Conservation (phyloP, 2,329 filamentous ascomycete genomes). For the Aspergillus pseudonomiae region DNA sequence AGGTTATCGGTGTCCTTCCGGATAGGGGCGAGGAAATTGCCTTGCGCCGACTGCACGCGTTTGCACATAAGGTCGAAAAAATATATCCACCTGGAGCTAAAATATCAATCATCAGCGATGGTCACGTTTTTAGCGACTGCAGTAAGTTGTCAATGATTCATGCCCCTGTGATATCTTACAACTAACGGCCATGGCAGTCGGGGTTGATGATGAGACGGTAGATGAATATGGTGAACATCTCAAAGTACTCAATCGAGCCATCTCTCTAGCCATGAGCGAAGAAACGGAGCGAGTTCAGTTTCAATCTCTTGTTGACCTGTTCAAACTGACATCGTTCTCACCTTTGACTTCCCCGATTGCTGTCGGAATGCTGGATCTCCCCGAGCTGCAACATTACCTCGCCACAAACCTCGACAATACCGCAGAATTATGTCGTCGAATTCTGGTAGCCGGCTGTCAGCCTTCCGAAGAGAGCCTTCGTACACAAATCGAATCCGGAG, state of each 20-base stretch:
- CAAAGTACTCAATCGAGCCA: conserved; percentile 39
- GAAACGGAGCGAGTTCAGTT: not conserved
- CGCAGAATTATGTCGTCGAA: not conserved
- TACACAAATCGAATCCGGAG: conserved; percentile 31
- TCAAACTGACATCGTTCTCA: not conserved
- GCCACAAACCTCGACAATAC: not conserved
- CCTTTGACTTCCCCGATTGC: not conserved
- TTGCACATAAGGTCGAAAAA: conserved; percentile 32
- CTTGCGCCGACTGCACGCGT: conserved; percentile 33
- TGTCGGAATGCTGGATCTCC: not conserved
- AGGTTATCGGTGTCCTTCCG: conserved; percentile 36
- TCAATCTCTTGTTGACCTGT: conserved; percentile 8
- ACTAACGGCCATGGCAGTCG: conserved; percentile 28
- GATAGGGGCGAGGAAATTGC: conserved; percentile 42
- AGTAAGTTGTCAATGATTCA: conserved; percentile 29
- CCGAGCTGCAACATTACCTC: not conserved
- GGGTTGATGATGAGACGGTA: conserved; percentile 49
- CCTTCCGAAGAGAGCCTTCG: conserved; percentile 22
- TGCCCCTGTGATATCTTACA: not conserved
- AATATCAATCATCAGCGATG: conserved; percentile 46
- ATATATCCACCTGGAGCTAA: conserved; percentile 39
- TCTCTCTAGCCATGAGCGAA: not conserved
- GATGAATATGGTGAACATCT: conserved; percentile 44
- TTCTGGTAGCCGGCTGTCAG: not conserved
- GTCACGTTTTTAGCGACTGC: conserved; percentile 48